A percentile compares a stretch with the other conserved stretches of the same genome.
Conservation (phyloP, 2,329 filamentous ascomycete genomes). For the Hymenoscyphus infarciens region DNA sequence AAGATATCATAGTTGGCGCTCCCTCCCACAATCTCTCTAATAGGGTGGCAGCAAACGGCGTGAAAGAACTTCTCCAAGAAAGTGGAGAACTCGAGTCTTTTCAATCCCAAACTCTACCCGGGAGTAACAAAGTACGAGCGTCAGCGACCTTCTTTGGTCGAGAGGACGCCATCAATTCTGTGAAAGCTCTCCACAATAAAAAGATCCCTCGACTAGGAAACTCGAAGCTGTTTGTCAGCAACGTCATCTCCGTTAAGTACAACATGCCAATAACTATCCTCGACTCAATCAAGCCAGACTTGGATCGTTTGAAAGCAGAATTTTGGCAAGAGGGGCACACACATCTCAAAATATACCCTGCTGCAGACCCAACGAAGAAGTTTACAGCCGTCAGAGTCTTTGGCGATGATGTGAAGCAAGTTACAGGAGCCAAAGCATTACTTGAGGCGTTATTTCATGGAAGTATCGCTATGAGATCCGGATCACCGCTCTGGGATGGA, state of each 20-base stretch:
- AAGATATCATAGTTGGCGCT: slow-evolving; percentile 5
- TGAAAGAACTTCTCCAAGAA: slow-evolving; percentile 6
- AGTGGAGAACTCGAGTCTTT: slow-evolving; percentile 15
- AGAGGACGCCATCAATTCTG: slow-evolving; percentile 37
- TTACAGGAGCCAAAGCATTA: slow-evolving; percentile 35
- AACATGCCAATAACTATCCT: slow-evolving; percentile 39
- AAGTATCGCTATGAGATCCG: slow-evolving; percentile 24
- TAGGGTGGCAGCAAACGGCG: slow-evolving; percentile 2
- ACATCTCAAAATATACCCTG: slow-evolving; percentile 30
- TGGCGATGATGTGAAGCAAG: slow-evolving; percentile 32
- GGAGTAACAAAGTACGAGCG: slow-evolving; percentile 34
- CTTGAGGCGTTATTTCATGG: slow-evolving; percentile 38
- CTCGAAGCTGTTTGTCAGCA: slow-evolving; percentile 38
- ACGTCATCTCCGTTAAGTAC: slow-evolving; percentile 39
- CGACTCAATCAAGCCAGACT: slow-evolving; percentile 30
- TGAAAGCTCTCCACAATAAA: slow-evolving; percentile 33
- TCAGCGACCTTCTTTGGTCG: slow-evolving; percentile 40
- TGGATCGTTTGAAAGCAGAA: slow-evolving; percentile 28
- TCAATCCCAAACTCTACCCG: not conserved
- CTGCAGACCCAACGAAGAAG: slow-evolving; percentile 23
- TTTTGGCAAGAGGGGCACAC: slow-evolving; percentile 36
- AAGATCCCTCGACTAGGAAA: slow-evolving; percentile 33
- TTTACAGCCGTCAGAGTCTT: slow-evolving; percentile 40
- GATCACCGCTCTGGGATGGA: slow-evolving; percentile 34
- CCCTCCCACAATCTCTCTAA: slow-evolving; percentile 9